Evolutionary conservation across 169 alveolate species (phyloP).

Genomic region (Plasmodium adleri): DNA sequence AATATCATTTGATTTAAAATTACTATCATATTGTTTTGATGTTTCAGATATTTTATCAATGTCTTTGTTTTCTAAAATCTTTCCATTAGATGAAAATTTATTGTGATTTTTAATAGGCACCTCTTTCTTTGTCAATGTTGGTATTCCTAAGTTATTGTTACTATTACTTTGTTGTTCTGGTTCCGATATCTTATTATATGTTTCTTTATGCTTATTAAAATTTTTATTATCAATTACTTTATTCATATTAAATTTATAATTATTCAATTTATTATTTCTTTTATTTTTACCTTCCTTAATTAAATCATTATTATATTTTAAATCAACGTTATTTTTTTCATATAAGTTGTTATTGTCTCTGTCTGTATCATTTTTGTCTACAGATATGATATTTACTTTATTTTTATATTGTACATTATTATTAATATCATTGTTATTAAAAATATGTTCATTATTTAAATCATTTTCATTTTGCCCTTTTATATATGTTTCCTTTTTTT

Average conservation of each 20-base stretch:
- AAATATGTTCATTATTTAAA: not conserved
- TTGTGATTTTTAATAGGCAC: slow-evolving; percentile 26
- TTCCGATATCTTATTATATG: too few species aligned
- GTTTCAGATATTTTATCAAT: too few species aligned
- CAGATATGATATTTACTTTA: not conserved
- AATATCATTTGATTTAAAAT: slow-evolving; percentile 6
- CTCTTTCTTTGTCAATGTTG: slow-evolving; percentile 14
- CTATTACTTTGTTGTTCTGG: not conserved
- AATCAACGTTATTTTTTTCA: not conserved
- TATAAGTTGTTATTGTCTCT: not conserved
- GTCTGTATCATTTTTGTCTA: not conserved
- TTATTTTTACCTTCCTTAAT: too few species aligned
- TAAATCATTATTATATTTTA: too few species aligned
- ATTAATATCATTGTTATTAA: not conserved
- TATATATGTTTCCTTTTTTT: not conserved
- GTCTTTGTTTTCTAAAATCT: slow-evolving; percentile 13
- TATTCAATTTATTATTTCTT: not conserved
- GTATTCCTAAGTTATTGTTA: slow-evolving; percentile 18
- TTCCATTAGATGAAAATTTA: not conserved
- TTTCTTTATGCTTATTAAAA: not conserved
- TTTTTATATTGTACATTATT: not conserved
- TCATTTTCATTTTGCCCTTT: not conserved
- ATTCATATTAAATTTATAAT: not conserved
- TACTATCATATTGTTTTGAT: not conserved
- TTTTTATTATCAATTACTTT: not conserved